Conservation (phyloP, 2,329 filamentous ascomycete genomes). For the Xylariaceae sp. region DNA sequence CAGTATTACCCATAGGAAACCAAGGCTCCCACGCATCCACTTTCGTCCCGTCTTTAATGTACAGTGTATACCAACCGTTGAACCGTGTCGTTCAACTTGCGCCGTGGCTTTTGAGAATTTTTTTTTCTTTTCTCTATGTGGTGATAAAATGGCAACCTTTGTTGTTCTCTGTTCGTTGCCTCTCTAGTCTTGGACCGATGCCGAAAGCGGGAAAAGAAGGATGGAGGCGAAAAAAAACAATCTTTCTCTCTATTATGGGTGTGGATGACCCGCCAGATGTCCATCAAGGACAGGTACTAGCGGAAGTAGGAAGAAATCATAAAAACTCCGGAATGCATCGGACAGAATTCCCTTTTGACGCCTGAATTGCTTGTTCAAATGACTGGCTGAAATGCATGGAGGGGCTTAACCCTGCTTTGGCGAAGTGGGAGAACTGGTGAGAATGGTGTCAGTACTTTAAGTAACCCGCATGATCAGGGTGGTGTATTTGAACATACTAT, state of each 20-base stretch:
- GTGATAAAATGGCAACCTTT: no score
- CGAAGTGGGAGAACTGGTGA: slow-evolving; percentile 32
- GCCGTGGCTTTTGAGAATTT: no score
- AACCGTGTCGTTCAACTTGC: no score
- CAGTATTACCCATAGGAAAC: no score
- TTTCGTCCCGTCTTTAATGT: no score
- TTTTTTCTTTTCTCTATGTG: no score
- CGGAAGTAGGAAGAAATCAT: slow-evolving; percentile 6
- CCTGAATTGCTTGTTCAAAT: slow-evolving; percentile 31
- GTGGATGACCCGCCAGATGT: neutral
- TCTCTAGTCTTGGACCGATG: neutral
- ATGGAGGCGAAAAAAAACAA: neutral
- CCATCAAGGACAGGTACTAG: slow-evolving; percentile 2
- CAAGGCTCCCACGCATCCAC: no score
- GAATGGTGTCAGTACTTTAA: slow-evolving; percentile 13
- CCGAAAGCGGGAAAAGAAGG: neutral
- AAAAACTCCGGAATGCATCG: slow-evolving; percentile 23
- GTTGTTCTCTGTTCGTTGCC: no score
- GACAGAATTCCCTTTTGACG: slow-evolving; percentile 18
- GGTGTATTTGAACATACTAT: slow-evolving; percentile 35
- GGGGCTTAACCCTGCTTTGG: slow-evolving; percentile 29
- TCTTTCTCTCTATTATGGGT: neutral
- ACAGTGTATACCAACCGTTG: no score
- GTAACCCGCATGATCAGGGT: neutral
- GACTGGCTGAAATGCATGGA: slow-evolving; percentile 7